These are phyloP conservation scores for Phytophthora gonapodyides DNA, from an alignment of 352 stramenopile genomes.

Conservation along the genomic window DNA sequence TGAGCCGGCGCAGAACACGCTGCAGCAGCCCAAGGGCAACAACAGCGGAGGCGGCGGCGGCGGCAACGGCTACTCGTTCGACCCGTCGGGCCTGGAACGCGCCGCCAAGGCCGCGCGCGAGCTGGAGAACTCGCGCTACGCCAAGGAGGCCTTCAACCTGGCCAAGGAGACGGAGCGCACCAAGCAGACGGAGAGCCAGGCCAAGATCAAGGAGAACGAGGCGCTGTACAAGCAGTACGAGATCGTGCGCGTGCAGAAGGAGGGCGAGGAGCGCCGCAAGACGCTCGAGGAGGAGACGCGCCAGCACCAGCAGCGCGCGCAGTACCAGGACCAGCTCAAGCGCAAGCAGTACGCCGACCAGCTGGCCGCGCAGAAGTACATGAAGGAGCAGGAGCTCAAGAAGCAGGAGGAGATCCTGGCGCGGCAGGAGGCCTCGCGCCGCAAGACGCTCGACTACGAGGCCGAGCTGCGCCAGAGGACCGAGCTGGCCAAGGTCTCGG, in stretches of 20 bases:
- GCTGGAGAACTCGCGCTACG: conserved; percentile 94
- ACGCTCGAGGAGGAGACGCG: conserved; percentile 97
- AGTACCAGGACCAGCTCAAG: conserved; percentile 99
- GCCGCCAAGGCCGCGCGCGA: conserved; percentile 98
- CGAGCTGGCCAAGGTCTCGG: conserved; percentile 95
- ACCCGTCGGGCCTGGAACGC: conserved; percentile 96
- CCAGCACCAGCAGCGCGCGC: conserved; percentile 95
- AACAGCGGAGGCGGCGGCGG: conserved; percentile 20
- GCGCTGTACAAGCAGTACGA: conserved; percentile 94
- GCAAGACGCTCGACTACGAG: conserved; percentile 98
- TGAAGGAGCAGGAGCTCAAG: conserved; percentile 96
- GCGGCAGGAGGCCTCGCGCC: conserved; percentile 95
- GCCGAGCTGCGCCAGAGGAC: conserved; percentile 94
- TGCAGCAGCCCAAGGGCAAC: conserved; percentile 42
- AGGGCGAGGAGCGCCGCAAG: conserved; percentile 96
- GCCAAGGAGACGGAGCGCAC: conserved; percentile 96
- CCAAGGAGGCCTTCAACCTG: conserved; percentile 94
- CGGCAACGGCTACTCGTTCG: conserved; percentile 90
- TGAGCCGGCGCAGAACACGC: conserved; percentile 37
- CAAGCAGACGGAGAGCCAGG: conserved; percentile 93
- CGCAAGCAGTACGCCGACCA: conserved; percentile 98
- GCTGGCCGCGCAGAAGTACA: conserved; percentile 95
- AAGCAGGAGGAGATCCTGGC: conserved; percentile 98
- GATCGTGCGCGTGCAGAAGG: conserved; percentile 95
- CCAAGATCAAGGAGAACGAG: conserved; percentile 93